Percentiles rank a stretch among this genome's conserved stretches.
Conservation (phyloP, 805 yeast species). For the Kazachstania kunashirensis region DNA sequence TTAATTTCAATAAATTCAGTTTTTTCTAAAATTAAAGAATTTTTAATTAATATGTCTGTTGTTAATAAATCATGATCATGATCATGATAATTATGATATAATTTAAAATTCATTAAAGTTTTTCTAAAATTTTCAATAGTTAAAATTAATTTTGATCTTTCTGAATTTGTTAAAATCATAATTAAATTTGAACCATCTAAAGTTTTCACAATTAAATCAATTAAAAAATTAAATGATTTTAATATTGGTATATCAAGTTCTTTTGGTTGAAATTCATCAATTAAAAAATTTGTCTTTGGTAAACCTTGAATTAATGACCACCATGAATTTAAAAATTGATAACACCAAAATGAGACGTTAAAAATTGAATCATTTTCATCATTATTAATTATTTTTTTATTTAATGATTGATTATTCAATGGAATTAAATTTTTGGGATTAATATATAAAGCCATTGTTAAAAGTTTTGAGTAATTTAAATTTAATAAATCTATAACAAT, state of each 20-base stretch:
- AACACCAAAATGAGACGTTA: conserved; percentile 22
- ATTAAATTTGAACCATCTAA: conserved; percentile 21
- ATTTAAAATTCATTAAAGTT: conserved; percentile 14
- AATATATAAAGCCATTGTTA: conserved; percentile 18
- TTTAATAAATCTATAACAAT: conserved; percentile 13
- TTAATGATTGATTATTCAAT: conserved; percentile 1
- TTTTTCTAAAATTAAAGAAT: conserved; percentile 8
- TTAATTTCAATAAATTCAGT: conserved; percentile 24
- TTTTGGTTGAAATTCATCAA: conserved; percentile 23
- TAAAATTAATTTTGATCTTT: conserved; percentile 8
- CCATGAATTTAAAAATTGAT: conserved; percentile 26
- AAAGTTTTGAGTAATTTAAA: conserved; percentile 12
- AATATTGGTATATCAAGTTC: conserved; percentile 14
- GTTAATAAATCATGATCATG: conserved; percentile 11
- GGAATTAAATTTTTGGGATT: conserved; percentile 17
- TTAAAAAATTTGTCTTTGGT: conserved; percentile 21
- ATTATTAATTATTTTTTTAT: conserved; percentile 1
- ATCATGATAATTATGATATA: conserved; percentile 20
- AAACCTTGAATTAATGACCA: conserved; percentile 22
- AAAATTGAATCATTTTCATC: conserved; percentile 7
- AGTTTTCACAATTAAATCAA: conserved; percentile 12
- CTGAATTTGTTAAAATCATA: background rate
- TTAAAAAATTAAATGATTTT: conserved; percentile 18
- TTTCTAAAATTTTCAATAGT: conserved; percentile 19
- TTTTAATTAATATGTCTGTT: background rate